Base-by-base conservation (phyloP, 768 basidiomycete species). In the Boletus rufocinnamomeus region DNA sequence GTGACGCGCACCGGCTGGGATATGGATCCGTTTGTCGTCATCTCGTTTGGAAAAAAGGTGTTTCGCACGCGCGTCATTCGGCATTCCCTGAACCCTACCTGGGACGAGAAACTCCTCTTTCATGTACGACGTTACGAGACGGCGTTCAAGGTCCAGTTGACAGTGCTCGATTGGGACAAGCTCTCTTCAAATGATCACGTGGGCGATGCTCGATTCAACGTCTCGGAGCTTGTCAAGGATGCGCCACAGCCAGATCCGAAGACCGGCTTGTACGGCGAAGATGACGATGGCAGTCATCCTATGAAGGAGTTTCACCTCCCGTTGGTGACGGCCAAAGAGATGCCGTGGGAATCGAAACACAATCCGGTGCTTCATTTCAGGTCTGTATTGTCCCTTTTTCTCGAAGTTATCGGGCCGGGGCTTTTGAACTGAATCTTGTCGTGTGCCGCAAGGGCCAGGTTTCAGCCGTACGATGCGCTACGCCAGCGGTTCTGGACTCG, bases 151-250 rank as follows among this genome's bases (percentile, higher is more conserved):
- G 79, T 94, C 10, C 85, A 92, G 63, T 84, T 97, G 51, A 83
- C 86, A 0, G 85, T 99, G 3, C 85, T 95, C 50, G 96, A 99
- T 71, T 99, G 96, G 96, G 96, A 98, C 74, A 98, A 98, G 74
- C 80, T 93, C 14, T 85, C 84, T 34, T 82, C 85, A 6, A 97
- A 98, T 68, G 96, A 98, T 70, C 82, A 89, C 63, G 86, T 99
- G 37, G 95, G 95, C 19, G 89, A 93, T 54, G 85, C 82, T 3
- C 76, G 75, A 6, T 81, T 98, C 59, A 84, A 89, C 44, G 79
- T 98, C 7, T 75, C 80, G 23, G 84, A 91, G 46, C 81, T 98
- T 9, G 72, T 93, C 14, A 82, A 80, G 17, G 78, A 79, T 49
- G 88, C 87, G 0, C 84, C 89, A 1, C 84, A 87, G 64, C 86